These are phyloP conservation scores for Apiospora saccharicola DNA, from an alignment of 2,329 filamentous ascomycete genomes.

Conservation along the genomic window DNA sequence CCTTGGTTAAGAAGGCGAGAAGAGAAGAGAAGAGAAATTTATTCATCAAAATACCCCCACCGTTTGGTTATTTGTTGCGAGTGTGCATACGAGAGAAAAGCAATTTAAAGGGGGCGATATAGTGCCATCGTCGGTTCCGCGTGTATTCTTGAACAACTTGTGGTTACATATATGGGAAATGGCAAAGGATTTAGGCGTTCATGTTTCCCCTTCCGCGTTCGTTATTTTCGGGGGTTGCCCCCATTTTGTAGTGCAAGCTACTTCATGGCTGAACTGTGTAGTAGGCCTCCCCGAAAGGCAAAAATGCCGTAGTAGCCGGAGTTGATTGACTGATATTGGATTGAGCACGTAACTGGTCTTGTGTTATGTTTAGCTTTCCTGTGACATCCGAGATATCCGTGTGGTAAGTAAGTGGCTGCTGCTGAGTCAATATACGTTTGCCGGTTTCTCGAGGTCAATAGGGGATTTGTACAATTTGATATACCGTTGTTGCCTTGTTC, in stretches of 20 bases:
- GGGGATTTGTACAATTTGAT: not conserved
- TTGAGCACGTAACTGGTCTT: too few species aligned
- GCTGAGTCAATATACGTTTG: not conserved
- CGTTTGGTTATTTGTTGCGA: not conserved
- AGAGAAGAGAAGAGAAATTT: not conserved
- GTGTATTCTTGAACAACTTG: not conserved
- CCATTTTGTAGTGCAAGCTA: not conserved
- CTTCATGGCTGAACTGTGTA: not conserved
- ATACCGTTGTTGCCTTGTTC: not conserved
- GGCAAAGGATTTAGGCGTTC: slow-evolving; percentile 13
- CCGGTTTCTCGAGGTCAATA: not conserved
- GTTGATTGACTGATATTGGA: not conserved
- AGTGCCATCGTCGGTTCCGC: not conserved
- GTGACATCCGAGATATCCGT: not conserved
- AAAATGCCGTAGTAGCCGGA: not conserved
- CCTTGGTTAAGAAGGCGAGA: too few species aligned
- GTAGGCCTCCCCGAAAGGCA: not conserved
- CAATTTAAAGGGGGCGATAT: not conserved
- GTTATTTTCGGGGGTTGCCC: not conserved
- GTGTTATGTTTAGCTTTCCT: not conserved
- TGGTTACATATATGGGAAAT: slow-evolving; percentile 7
- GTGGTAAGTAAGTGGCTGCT: not conserved
- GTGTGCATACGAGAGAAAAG: not conserved
- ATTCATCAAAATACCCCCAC: not conserved
- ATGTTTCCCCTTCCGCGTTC: not conserved